Percentiles rank a stretch among this genome's conserved stretches.
Evolutionary conservation across 495 filamentous ascomycete species (phyloP).

Genomic region (Aspergillus affinis): DNA sequence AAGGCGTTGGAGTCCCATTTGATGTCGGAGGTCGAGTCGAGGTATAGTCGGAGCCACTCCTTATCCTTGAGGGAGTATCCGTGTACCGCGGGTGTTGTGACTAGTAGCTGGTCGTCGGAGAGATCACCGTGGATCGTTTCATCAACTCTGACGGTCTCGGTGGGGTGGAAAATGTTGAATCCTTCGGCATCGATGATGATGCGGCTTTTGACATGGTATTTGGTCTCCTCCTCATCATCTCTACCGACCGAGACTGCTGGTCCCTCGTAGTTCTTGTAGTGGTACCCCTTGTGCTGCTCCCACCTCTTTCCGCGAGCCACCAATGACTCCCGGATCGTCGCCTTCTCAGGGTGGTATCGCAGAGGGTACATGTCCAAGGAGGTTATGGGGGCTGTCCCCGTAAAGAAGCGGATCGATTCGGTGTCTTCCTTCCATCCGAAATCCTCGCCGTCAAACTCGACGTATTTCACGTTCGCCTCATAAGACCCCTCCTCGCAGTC

Average conservation of each 20-base stretch:
- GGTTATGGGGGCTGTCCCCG: conserved; percentile 57
- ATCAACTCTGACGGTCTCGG: conserved; percentile 22
- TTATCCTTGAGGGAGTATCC: conserved; percentile 36
- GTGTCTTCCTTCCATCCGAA: conserved; percentile 50
- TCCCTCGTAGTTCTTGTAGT: conserved; percentile 62
- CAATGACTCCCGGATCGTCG: conserved; percentile 27
- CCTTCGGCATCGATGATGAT: conserved; percentile 56
- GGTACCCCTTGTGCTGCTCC: conserved; percentile 55
- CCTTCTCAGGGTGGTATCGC: conserved; percentile 48
- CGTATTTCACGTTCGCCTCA: conserved; percentile 38
- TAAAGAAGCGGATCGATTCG: conserved; percentile 49
- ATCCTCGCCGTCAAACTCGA: conserved; percentile 60
- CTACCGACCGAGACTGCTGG: conserved; percentile 31
- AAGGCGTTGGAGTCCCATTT: conserved; percentile 55
- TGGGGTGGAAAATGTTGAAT: conserved; percentile 37
- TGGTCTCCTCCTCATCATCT: conserved; percentile 31
- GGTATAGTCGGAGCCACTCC: conserved; percentile 42
- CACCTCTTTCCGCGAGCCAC: conserved; percentile 49
- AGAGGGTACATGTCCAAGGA: conserved; percentile 57
- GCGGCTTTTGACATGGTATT: conserved; percentile 52
- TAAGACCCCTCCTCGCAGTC: conserved; percentile 6
- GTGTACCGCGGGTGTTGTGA: conserved; percentile 21
- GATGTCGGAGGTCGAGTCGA: conserved; percentile 40
- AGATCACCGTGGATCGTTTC: conserved; percentile 7
- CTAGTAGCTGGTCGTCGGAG: conserved; percentile 18